These are phyloP conservation scores for Boletellus sp. DNA, from an alignment of 1,284 basidiomycete species.

Conservation along the genomic window DNA sequence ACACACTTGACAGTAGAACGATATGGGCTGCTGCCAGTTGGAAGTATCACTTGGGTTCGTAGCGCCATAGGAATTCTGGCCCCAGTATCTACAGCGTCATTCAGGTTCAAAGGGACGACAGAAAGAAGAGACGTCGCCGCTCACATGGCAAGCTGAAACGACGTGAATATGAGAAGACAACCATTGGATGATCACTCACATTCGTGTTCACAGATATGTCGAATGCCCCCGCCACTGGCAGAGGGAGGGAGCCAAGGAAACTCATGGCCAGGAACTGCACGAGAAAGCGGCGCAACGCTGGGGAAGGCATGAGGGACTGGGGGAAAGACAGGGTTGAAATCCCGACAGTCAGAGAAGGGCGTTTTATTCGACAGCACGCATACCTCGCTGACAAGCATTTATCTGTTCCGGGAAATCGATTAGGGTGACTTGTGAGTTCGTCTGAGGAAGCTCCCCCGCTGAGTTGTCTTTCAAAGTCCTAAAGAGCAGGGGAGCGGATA, in stretches of 20 bases:
- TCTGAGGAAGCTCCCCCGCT: no score
- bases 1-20: slow-evolving; percentile 23
- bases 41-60: slow-evolving; percentile 21
- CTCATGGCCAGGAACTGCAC: not conserved
- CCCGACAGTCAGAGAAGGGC: not conserved
- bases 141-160: slow-evolving; percentile 24
- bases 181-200: slow-evolving; percentile 15
- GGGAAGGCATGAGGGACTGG: not conserved
- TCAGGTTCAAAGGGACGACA: not conserved
- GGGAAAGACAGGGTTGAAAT: not conserved
- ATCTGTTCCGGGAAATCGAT: no score
- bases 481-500: no score
- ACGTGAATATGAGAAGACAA: not conserved
- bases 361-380: no score
- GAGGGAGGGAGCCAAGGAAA: slow-evolving; percentile 2
- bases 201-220: slow-evolving; percentile 25
- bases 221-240: slow-evolving; percentile 15
- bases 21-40: slow-evolving; percentile 30
- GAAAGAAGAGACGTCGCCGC: not conserved
- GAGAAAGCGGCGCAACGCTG: not conserved
- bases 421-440: no score
- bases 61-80: slow-evolving; percentile 34
- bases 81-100: slow-evolving; percentile 27
- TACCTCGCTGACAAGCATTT: no score
- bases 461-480: no score